phyloP scores from a whole-genome alignment of 2,329 filamentous ascomycete genomes.

The Sporothrix euskadiensis region DNA sequence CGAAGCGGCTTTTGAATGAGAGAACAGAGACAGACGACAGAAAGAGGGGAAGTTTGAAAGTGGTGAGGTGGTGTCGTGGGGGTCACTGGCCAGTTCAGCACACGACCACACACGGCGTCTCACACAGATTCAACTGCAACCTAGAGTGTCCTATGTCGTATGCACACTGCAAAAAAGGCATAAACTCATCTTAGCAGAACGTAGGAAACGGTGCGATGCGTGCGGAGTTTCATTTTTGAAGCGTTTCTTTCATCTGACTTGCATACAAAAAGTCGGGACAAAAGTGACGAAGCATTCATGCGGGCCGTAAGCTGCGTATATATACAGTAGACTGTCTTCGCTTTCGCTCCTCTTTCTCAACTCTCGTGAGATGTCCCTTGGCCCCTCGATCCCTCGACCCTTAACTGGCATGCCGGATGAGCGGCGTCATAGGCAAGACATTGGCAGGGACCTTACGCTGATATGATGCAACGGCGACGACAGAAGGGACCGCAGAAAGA shows the following conservation, averaged over 20 bases:
- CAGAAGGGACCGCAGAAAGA: background rate
- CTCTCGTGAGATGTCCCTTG: background rate
- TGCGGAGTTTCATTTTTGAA: background rate
- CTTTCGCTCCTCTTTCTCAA: background rate
- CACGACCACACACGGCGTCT: background rate
- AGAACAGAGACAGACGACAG: background rate
- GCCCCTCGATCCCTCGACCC: background rate
- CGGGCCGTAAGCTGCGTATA: slow-evolving; percentile 12
- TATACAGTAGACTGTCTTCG: background rate
- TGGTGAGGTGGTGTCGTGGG: background rate
- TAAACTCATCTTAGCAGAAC: background rate
- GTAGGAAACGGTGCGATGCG: slow-evolving; percentile 5
- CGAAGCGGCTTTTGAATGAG: background rate
- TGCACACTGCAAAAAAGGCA: background rate
- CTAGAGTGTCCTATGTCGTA: background rate
- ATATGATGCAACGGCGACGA: slow-evolving; percentile 8
- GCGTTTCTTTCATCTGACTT: background rate
- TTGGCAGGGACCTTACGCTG: slow-evolving; percentile 7
- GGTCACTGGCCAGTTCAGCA: slow-evolving; percentile 1
- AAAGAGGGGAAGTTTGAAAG: background rate
- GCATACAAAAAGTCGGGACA: background rate
- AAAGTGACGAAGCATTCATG: background rate
- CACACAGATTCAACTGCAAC: background rate
- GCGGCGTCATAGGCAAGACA: background rate
- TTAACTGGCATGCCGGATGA: background rate